Evolutionary conservation across 768 basidiomycete genomes (phyloP).

Genomic region (Calocera cornea): DNA sequence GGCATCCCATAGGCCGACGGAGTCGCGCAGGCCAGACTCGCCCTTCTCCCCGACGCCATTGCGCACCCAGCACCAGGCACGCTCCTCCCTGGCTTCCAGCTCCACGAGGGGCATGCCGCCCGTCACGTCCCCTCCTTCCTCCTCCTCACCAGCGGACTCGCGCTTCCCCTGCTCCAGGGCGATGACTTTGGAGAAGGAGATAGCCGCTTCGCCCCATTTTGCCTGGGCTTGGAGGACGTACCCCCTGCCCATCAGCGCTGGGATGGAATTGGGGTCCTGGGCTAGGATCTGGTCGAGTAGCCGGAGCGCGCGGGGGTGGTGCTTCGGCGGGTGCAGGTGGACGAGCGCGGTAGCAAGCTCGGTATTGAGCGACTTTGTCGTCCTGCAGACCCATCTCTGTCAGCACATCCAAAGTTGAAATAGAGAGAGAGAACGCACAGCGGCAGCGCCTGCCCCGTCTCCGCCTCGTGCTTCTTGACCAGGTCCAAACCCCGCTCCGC

Average conservation of each 20-base stretch:
- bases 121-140: constrained; percentile 17
- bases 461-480: constrained; percentile 38
- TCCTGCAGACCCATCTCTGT: constrained; percentile 30
- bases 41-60: constrained; percentile 36
- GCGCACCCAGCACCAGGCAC: constrained; percentile 70
- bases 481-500: constrained; percentile 58
- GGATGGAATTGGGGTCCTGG: constrained; percentile 45
- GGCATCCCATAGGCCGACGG: constrained; percentile 34
- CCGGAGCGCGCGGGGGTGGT: constrained; percentile 63
- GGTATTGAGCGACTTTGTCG: constrained; percentile 53
- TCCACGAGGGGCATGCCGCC: constrained; percentile 20
- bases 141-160: constrained; percentile 26
- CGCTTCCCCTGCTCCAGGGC: constrained; percentile 25
- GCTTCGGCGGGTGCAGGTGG: constrained; percentile 77
- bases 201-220: constrained; percentile 55
- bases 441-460: constrained; percentile 41
- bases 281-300: constrained; percentile 61
- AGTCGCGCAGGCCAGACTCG: constrained; percentile 34
- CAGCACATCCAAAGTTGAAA: not conserved
- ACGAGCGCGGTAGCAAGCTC: constrained; percentile 64
- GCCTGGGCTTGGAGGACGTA: constrained; percentile 51
- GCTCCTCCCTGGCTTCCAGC: constrained; percentile 62
- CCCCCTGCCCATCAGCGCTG: constrained; percentile 59
- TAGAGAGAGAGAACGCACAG: constrained; percentile 29
- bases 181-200: constrained; percentile 46